Percentiles rank a stretch among this genome's conserved stretches.
Evolutionary conservation across 2,329 filamentous ascomycete species (phyloP).

Genomic region (Fusarium tricinctum): DNA sequence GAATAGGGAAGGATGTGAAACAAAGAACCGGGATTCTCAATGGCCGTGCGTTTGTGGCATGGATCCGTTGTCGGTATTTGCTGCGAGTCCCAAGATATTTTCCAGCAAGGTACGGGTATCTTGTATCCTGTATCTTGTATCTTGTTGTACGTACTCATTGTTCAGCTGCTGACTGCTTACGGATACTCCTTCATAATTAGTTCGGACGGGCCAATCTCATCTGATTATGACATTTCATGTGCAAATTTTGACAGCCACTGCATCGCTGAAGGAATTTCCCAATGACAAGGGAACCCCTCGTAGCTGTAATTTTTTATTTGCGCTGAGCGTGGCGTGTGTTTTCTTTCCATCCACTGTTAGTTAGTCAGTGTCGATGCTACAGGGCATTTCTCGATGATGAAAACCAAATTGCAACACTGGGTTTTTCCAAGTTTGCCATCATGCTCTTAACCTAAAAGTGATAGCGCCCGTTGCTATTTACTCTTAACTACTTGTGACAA

Average conservation of each 20-base stretch:
- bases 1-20: conserved; percentile 34
- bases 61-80: conserved; percentile 29
- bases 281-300: conserved; percentile 7
- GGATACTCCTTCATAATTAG: conserved; percentile 11
- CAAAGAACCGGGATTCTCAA: conserved; percentile 29
- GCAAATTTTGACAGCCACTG: not conserved
- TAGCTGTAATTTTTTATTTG: conserved; percentile 8
- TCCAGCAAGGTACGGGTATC: no score
- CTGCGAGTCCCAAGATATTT: conserved; percentile 16
- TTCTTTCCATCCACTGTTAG: not conserved
- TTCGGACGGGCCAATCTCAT: conserved; percentile 1
- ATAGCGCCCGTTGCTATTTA: conserved; percentile 31
- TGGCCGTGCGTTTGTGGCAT: conserved; percentile 27
- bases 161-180: conserved; percentile 30
- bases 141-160: conserved; percentile 4
- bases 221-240: not conserved
- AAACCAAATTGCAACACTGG: conserved; percentile 1
- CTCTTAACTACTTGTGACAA: conserved; percentile 2
- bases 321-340: conserved; percentile 1
- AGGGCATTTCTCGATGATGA: conserved; percentile 26
- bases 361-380: conserved; percentile 9
- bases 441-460: conserved; percentile 3
- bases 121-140: no score
- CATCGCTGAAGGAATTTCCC: not conserved
- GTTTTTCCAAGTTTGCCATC: not conserved